These are phyloP conservation scores for Candida sanyaensis DNA, from an alignment of 1,139 yeast species.

Conservation along the genomic window DNA sequence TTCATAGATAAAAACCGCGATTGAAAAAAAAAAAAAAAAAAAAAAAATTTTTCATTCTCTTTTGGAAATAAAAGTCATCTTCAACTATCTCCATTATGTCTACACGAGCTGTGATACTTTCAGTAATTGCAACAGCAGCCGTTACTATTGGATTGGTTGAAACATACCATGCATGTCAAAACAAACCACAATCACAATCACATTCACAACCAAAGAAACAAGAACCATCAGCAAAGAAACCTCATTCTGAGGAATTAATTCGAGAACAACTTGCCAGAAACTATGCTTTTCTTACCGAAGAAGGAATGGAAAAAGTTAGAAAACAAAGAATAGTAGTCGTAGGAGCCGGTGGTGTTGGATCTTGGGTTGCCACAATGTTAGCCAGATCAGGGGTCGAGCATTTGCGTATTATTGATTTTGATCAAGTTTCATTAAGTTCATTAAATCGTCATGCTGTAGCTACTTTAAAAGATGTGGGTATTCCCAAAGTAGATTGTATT, in stretches of 20 bases:
- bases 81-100: constrained; percentile 10
- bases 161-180: constrained; percentile 33
- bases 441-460: constrained; percentile 95
- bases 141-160: constrained; percentile 42
- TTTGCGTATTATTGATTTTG: constrained; percentile 85
- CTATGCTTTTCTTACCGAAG: constrained; percentile 85
- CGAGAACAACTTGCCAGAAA: constrained; percentile 92
- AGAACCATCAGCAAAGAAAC: constrained; percentile 9
- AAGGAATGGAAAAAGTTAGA: constrained; percentile 78
- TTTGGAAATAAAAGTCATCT: not conserved
- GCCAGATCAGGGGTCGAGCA: constrained; percentile 86
- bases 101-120: constrained; percentile 23
- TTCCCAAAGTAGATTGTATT: constrained; percentile 81
- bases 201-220: constrained; percentile 4
- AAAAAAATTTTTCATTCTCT: not conserved
- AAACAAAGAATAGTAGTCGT: constrained; percentile 79
- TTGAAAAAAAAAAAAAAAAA: not conserved
- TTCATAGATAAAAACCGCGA: not conserved
- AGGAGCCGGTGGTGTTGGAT: constrained; percentile 99
- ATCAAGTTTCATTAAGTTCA: constrained; percentile 90
- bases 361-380: constrained; percentile 93
- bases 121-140: constrained; percentile 39
- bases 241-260: constrained; percentile 71
- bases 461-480: constrained; percentile 83
- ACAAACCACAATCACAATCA: constrained; percentile 13